A percentile compares a stretch with the other conserved stretches of the same genome.
Conservation (phyloP, 148 eudicot genomes). For the Fagopyrum tataricum region DNA sequence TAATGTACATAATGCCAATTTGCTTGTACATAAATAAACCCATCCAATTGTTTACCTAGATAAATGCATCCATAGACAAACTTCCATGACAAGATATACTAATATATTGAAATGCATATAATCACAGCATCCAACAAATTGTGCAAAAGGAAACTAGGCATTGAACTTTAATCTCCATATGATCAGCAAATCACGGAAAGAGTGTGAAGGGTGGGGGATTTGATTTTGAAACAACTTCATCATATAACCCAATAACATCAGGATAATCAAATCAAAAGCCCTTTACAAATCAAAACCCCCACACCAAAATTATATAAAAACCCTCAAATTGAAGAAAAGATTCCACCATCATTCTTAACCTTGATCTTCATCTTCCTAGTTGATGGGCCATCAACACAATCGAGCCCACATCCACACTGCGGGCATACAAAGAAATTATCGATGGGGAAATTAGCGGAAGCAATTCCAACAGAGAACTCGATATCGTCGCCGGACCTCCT, state of each 20-base stretch:
- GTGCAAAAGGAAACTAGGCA: not conserved
- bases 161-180: not conserved
- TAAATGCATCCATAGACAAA: not conserved
- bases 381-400: slow-evolving; percentile 24
- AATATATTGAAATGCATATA: not conserved
- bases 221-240: not conserved
- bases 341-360: not conserved
- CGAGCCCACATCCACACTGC: slow-evolving; percentile 68
- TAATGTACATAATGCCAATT: not conserved
- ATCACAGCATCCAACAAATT: slow-evolving; percentile 3
- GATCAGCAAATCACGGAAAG: not conserved
- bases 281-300: slow-evolving; percentile 4
- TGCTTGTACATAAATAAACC: not conserved
- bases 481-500: slow-evolving; percentile 41
- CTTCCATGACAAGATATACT: not conserved
- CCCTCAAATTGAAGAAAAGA: slow-evolving; percentile 31
- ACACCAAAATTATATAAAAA: not conserved
- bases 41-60: not conserved
- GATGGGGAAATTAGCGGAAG: slow-evolving; percentile 47
- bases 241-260: not conserved
- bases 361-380: slow-evolving; percentile 18
- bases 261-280: slow-evolving; percentile 1
- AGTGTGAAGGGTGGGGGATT: not conserved
- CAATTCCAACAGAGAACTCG: slow-evolving; percentile 61
- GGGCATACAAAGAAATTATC: slow-evolving; percentile 50